phyloP scores from a whole-genome alignment of 208 protist species.

The Leishmania major region DNA sequence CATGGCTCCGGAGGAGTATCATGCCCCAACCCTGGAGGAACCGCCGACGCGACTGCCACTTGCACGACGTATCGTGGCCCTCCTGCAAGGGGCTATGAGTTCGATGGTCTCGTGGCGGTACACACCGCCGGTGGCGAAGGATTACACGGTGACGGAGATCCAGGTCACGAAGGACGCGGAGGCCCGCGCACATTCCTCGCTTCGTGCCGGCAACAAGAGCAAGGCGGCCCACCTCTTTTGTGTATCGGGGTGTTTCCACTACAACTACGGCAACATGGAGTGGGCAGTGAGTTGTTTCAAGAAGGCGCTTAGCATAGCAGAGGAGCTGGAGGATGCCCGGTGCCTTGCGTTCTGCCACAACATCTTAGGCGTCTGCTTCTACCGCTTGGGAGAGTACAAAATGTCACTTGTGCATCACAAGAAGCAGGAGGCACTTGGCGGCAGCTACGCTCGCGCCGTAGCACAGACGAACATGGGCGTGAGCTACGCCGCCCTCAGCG shows the following conservation, averaged over 20 bases:
- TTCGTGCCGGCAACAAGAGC: constrained; percentile 51
- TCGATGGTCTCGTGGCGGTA: constrained; percentile 53
- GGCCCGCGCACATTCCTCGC: constrained; percentile 58
- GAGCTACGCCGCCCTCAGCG: constrained; percentile 78
- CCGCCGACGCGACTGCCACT: constrained; percentile 61
- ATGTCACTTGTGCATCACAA: constrained; percentile 83
- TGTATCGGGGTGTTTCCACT: constrained; percentile 67
- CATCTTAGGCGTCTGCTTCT: constrained; percentile 79
- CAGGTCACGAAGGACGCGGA: constrained; percentile 63
- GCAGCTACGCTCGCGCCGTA: constrained; percentile 75
- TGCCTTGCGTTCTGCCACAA: constrained; percentile 89
- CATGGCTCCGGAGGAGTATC: constrained; percentile 68
- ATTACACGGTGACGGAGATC: constrained; percentile 40
- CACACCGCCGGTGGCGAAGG: constrained; percentile 13
- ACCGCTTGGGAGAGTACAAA: constrained; percentile 73
- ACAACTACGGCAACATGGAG: constrained; percentile 86
- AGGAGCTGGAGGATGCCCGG: constrained; percentile 44
- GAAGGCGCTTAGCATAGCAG: constrained; percentile 61
- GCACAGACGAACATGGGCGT: constrained; percentile 90
- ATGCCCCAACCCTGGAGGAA: constrained; percentile 68
- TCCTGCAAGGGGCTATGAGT: constrained; percentile 75
- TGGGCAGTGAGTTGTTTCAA: constrained; percentile 53
- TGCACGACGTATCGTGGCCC: constrained; percentile 59
- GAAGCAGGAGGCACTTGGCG: constrained; percentile 80
- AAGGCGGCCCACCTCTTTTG: constrained; percentile 63